Conservation (phyloP, 192 early-diverging fungal species). For the Linnemannia elongata region DNA sequence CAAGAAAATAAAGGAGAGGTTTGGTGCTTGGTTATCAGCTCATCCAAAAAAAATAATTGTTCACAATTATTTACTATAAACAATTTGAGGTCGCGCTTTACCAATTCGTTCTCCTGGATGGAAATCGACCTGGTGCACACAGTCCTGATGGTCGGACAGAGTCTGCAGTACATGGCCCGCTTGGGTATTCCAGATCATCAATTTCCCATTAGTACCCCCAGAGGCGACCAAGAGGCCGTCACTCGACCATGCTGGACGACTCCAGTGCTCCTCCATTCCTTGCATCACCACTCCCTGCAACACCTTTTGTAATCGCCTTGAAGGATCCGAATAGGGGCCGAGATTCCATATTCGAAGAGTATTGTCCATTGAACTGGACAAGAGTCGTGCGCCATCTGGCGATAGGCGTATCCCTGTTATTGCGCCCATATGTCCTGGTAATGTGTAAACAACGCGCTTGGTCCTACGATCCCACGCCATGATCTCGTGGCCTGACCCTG, state of each 20-base stretch:
- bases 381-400: neutral
- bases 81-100: neutral
- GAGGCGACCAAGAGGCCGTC: neutral
- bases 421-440: neutral
- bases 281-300: neutral
- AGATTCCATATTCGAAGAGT: conserved; percentile 12
- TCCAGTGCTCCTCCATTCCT: neutral
- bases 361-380: neutral
- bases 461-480: neutral
- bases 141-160: neutral
- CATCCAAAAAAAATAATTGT: neutral
- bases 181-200: neutral
- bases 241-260: neutral
- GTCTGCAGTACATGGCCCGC: neutral
- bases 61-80: neutral
- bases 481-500: neutral
- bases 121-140: neutral
- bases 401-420: conserved; percentile 12
- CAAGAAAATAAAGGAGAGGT: neutral
- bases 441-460: neutral
- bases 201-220: neutral
- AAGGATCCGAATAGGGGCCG: neutral
- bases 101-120: neutral
- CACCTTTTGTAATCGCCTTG: neutral
- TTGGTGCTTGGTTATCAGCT: neutral